Evolutionary conservation across 768 basidiomycete genomes (phyloP).

Genomic region (Leccinum fibrillosum): DNA sequence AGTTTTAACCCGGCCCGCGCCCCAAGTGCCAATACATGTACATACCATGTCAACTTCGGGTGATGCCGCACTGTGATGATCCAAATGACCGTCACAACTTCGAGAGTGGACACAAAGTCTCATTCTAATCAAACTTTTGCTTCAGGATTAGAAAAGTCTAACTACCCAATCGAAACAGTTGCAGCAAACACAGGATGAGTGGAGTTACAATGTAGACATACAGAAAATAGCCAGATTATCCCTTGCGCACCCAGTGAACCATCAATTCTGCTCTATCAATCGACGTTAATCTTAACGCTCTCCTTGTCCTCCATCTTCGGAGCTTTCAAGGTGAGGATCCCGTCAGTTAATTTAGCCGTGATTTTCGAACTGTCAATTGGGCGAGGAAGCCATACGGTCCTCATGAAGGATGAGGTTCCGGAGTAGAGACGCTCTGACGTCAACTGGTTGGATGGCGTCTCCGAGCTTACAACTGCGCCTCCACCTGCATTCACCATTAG

Average conservation of each 20-base stretch:
- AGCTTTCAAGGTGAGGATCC: slow-evolving; percentile 61
- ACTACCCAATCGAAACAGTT: background rate
- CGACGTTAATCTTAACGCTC: slow-evolving; percentile 46
- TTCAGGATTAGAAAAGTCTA: background rate
- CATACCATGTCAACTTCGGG: too few relatives aligned
- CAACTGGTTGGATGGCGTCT: slow-evolving; percentile 41
- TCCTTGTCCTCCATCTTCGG: slow-evolving; percentile 60
- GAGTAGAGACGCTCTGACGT: slow-evolving; percentile 61
- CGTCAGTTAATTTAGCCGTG: slow-evolving; percentile 62
- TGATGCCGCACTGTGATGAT: too few relatives aligned
- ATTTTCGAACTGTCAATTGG: slow-evolving; percentile 57
- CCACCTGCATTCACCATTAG: slow-evolving; percentile 1
- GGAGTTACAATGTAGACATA: slow-evolving; percentile 6
- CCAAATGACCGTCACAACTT: too few relatives aligned
- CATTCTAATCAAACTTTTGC: background rate
- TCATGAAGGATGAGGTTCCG: slow-evolving; percentile 53
- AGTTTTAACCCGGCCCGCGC: too few relatives aligned
- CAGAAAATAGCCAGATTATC: background rate
- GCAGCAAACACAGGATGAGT: background rate
- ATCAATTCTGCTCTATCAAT: slow-evolving; percentile 6
- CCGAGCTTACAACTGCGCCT: slow-evolving; percentile 17
- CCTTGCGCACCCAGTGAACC: background rate
- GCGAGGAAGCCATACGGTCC: slow-evolving; percentile 71
- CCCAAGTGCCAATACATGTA: too few relatives aligned
- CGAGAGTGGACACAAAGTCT: too few relatives aligned